Base-by-base conservation (phyloP, 2,329 filamentous ascomycete genomes). In the Trichoderma lentiforme region DNA sequence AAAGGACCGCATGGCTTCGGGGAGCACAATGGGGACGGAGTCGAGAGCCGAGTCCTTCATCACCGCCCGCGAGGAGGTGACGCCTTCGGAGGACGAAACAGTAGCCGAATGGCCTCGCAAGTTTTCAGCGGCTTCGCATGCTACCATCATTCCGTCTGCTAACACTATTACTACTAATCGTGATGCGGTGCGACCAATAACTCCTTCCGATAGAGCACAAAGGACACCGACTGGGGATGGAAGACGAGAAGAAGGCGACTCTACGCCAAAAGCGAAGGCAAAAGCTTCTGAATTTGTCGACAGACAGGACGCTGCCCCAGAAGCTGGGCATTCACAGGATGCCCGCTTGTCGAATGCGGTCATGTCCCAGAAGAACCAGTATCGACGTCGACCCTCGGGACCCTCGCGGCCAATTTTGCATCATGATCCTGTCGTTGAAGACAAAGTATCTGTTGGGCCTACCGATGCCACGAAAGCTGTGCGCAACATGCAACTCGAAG, bases 11-110 rank as follows among this genome's bases (percentile, higher is more conserved):
- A 80, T 83, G 51, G 80, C 81, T 26, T 88, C 87, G 36, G 87
- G 87, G 73, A 81, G 85, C 11, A 90, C 86, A 11, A 88, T 86
- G 7, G 85, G 57, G 11, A 56, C 84, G 1, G 90, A 89, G 67
- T 90, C 88, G n/a, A 86, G 86, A 51, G 86, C 90, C 26, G 90
- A 91, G 68, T 94, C 92, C 1, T 94, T 93, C 77, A 90, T 84
- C 75, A 94, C 92, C 3, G 92, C 92, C 5, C 86, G 84, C 51
- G 92, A 94, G 80, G 87, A 88, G 58, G 86, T 87, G 1, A 86
- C 85, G 21, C 88, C 88, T 1, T 91, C 91, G 24, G 89, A 89
- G 34, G 90, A 92, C 68, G 86, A 87, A 73, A 84, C 86, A 71
- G 80, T 82, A 15, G 84, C 84, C 4, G 74, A 84, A 28, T 81